These are phyloP conservation scores for Jatropha multifida DNA, from an alignment of 441 rosid species.

Conservation along the genomic window DNA sequence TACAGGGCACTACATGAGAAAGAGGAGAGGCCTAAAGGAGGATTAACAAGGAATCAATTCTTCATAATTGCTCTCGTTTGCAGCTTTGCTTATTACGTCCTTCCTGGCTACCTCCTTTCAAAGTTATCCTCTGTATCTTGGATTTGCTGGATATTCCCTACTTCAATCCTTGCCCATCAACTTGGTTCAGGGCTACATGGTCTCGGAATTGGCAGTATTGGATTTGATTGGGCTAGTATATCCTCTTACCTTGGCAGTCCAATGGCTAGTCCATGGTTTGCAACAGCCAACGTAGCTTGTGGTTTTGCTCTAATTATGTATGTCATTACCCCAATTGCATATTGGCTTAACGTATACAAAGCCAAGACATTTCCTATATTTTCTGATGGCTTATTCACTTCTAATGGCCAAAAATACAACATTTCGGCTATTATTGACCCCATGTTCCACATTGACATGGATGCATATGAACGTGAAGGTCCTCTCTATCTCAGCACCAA, in stretches of 20 bases:
- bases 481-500: conserved; percentile 77
- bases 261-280: conserved; percentile 97
- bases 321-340: conserved; percentile 58
- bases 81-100: conserved; percentile 77
- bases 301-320: conserved; percentile 71
- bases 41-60: conserved; percentile 76
- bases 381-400: conserved; percentile 70
- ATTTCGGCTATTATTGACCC: conserved; percentile 69
- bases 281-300: conserved; percentile 81
- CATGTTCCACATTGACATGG: conserved; percentile 67
- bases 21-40: conserved; percentile 63
- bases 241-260: conserved; percentile 96
- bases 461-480: conserved; percentile 70
- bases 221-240: conserved; percentile 84
- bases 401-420: conserved; percentile 70
- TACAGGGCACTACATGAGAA: conserved; percentile 84
- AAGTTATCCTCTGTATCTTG: conserved; percentile 75
- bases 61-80: conserved; percentile 66
- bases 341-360: conserved; percentile 69
- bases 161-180: conserved; percentile 76
- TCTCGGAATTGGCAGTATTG: conserved; percentile 70
- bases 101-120: conserved; percentile 79
- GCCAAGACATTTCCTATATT: conserved; percentile 85
- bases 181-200: conserved; percentile 86
- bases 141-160: conserved; percentile 84